Conservation (phyloP, 2,329 filamentous ascomycete genomes). For the Beauveria asiatica region DNA sequence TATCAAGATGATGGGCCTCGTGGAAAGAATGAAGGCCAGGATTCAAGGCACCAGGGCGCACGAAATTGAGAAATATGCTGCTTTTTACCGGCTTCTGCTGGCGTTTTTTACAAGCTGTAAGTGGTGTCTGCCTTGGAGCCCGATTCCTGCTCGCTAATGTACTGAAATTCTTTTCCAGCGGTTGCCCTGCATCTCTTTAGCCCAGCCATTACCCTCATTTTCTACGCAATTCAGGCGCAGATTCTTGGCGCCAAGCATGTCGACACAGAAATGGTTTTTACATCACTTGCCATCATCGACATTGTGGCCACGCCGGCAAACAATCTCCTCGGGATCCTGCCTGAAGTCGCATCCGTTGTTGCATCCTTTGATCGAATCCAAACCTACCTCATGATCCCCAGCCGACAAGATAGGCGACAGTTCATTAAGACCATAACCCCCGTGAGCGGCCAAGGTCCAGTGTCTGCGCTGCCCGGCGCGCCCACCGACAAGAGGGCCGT, state of each 20-base stretch:
- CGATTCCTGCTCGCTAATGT: not conserved
- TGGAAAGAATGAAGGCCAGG: conserved; percentile 7
- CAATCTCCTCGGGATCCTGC: not conserved
- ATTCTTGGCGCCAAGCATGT: not conserved
- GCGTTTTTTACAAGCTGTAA: conserved; percentile 13
- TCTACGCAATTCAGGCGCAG: conserved; percentile 2
- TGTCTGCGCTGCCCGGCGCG: not conserved
- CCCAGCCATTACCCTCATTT: not conserved
- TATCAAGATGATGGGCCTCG: conserved; percentile 15
- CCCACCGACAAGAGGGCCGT: not conserved
- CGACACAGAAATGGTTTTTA: not conserved
- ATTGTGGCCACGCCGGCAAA: not conserved
- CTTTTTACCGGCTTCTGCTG: conserved; percentile 10
- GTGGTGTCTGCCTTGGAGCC: not conserved
- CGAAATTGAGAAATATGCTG: conserved; percentile 7
- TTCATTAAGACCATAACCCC: not conserved
- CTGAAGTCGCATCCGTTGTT: not conserved
- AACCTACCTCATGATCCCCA: not conserved
- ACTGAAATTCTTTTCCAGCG: not conserved
- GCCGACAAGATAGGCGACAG: not conserved
- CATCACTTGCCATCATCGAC: conserved; percentile 6
- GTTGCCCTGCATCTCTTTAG: not conserved
- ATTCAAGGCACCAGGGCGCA: conserved; percentile 7
- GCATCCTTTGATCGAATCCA: not conserved
- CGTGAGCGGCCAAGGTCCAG: not conserved